Evolutionary conservation across 129 eudicot genomes (phyloP).

Genomic region (Flaveria trinervia): DNA sequence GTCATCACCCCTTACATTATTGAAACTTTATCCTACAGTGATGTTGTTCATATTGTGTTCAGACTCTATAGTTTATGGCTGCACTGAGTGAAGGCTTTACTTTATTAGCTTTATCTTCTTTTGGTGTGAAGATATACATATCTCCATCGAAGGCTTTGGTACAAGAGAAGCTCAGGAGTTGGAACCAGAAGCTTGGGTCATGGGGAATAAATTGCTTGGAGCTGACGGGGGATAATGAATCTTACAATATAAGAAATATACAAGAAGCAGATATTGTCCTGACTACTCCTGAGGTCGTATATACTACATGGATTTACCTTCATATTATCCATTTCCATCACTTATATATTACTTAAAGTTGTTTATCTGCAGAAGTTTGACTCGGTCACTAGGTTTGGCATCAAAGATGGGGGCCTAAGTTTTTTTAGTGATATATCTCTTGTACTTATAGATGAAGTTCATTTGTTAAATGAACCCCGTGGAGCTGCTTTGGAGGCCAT

Average conservation of each 20-base stretch:
- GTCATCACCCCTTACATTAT: conserved; percentile 22
- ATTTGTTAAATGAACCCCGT: conserved; percentile 92
- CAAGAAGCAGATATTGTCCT: conserved; percentile 96
- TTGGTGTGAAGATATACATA: conserved; percentile 67
- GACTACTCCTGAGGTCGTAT: conserved; percentile 92
- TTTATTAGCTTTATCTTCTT: conserved; percentile 20
- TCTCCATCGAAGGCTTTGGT: conserved; percentile 99
- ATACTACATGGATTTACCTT: conserved; percentile 13
- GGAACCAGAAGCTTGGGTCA: conserved; percentile 79
- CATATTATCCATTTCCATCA: conserved; percentile 6
- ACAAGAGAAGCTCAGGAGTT: conserved; percentile 95
- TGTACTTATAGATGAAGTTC: conserved; percentile 97
- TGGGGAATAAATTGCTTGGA: conserved; percentile 92
- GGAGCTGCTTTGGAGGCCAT: conserved; percentile 99
- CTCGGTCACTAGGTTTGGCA: conserved; percentile 91
- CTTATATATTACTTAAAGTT: conserved; percentile 19
- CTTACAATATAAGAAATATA: conserved; percentile 60
- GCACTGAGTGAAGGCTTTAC: conserved; percentile 15
- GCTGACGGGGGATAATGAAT: conserved; percentile 94
- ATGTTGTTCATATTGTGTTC: conserved; percentile 2
- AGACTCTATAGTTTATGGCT: conserved; percentile 9
- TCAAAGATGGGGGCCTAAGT: conserved; percentile 91
- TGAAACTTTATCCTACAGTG: conserved; percentile 20
- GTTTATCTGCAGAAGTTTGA: conserved; percentile 78
- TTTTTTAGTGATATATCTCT: conserved; percentile 95